phyloP scores from a whole-genome alignment of 495 filamentous ascomycete species.

The Penicillium subrubescens region DNA sequence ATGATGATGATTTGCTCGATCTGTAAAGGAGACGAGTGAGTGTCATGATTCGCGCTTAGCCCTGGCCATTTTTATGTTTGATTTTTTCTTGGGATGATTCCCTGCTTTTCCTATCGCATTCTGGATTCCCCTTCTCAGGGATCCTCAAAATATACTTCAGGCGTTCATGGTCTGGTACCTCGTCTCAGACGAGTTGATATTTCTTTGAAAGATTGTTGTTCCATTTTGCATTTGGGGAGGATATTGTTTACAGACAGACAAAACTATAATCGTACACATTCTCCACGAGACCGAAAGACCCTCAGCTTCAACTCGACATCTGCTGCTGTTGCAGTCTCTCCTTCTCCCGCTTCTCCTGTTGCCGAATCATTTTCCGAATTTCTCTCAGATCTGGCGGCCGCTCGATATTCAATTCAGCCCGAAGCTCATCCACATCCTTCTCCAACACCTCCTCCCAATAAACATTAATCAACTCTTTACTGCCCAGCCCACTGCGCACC shows the following conservation, averaged over 20 bases:
- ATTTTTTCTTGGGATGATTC: neutral
- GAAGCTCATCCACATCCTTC: constrained; percentile 76
- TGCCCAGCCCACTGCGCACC: constrained; percentile 72
- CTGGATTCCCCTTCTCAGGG: constrained; percentile 8
- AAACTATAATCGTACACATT: constrained; percentile 21
- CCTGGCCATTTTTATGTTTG: constrained; percentile 4
- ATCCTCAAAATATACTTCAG: constrained; percentile 12
- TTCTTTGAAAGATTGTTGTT: constrained; percentile 5
- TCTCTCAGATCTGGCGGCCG: constrained; percentile 85
- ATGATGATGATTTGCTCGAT: constrained; percentile 82
- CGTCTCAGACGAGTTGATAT: neutral
- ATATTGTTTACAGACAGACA: constrained; percentile 9
- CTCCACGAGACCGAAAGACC: neutral
- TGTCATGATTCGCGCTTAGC: constrained; percentile 4
- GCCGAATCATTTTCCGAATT: constrained; percentile 69
- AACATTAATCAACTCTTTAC: constrained; percentile 88
- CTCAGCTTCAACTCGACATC: constrained; percentile 18
- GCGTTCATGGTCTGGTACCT: constrained; percentile 20
- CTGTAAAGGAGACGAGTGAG: constrained; percentile 31
- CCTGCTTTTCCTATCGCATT: neutral
- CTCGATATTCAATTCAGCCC: constrained; percentile 77
- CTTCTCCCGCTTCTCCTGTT: constrained; percentile 67
- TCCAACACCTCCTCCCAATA: constrained; percentile 98
- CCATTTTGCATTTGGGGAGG: neutral
- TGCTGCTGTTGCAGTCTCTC: constrained; percentile 46